Evolutionary conservation across 169 alveolate species (phyloP), one percentile per base, ranked within the genome.

Genomic region (Miamiensis avidus): DNA sequence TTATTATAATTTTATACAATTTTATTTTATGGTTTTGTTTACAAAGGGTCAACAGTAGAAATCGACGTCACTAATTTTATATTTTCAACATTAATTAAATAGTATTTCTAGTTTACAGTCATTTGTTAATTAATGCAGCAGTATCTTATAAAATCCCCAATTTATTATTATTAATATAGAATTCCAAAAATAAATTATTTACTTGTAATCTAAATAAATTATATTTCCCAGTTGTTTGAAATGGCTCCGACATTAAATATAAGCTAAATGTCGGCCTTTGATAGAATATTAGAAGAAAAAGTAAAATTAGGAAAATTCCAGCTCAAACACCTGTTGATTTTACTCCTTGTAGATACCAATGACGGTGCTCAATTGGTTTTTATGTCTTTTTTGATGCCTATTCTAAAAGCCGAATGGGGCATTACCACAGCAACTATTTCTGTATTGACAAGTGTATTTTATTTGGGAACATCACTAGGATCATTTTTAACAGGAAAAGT

Each of bases 351-450:
- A n/a, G 89, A 85, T 74, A 78, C 79, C 29, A 85, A 85, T 34
- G 89, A 85, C 79, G 89, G 89, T 29, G 82, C 81, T 31, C 73
- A 85, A 65, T 74, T 85, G 34, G 82, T 79, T 6, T 85, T 85
- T 34, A 79, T 85, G 89, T 74, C 83, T 29, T 79, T 85, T 79
- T 25, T 85, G 29, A 85, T 78, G 84, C 89, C 89, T 34, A 85
- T 85, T 0, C 31, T 85, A 78, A 78, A 85, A 79, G 33, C 49
- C 26, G 89, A 85, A 74, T 79, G 86, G 86, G 73, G 72, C 27
- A 25, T 85, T 65, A 65, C 85, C 26, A 78, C 81, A 6, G 25
- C 65, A n/a, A 34, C 78, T 74, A 76, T 79, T 27, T 75, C 82
- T 29, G 32, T 76, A 16, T 49, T 85, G 78, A 85, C 86, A 31